Evolutionary conservation across 306 rosid genomes (phyloP), one percentile per base, ranked within the genome.

Genomic region (Glycine soja): DNA sequence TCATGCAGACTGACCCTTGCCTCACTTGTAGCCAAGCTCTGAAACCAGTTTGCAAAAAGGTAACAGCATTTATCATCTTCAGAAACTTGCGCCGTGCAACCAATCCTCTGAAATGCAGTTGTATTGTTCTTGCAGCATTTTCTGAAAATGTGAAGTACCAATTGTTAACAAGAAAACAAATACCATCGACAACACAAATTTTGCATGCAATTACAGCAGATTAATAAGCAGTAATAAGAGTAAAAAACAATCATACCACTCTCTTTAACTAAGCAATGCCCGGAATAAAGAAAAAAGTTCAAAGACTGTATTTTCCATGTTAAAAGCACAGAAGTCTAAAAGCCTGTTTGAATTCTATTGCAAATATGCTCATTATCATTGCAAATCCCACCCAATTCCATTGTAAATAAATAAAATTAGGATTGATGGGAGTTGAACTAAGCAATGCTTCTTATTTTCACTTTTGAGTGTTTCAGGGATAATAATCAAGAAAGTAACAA

Each of bases 21-120:
- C 87, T 88, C 75, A 64, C 82, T 69, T 15, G 82, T 85, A 86
- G 85, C 94, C 96, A 90, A 71, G 91, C 90, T 78, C 90, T 90
- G 78, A 91, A 81, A 83, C 83, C 89, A 58, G 83, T 80, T 86
- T 93, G 97, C 86, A 90, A 82, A 81, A 91, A 84, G 73, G 84
- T 65, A 42, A 85, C 83, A 14, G 89, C 83, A 56, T 76, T 83
- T 70, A 70, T 45, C 86, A 81, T 84, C 88, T 82, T 90, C 56
- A 80, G 54, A 86, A 85, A 91, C 64, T 75, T 80, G 72, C 85
- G 78, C 63, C 87, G 89, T 59, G 56, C 80, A 83, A 83, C 75
- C 71, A 84, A 72, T 75, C 89, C 83, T 86, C 81, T 87, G 84
- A 87, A 53, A 81, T 87, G 91, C 40, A 90, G 82, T 74, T 85